Conservation (phyloP, 495 filamentous ascomycete genomes). For the Trichoderma asperelloides region DNA sequence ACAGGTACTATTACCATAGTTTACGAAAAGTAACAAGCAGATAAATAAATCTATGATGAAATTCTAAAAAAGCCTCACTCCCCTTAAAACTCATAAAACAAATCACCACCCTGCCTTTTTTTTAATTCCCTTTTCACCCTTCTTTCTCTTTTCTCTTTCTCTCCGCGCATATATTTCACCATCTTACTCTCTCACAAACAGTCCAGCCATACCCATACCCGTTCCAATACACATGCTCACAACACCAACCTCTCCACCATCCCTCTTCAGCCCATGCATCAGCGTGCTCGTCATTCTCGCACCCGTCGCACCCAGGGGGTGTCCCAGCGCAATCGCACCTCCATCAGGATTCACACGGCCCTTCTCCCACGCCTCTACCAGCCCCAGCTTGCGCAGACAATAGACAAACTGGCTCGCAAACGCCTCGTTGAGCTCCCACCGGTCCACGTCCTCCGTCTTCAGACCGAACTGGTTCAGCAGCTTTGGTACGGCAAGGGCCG, state of each 20-base stretch:
- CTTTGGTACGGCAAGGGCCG: conserved; percentile 76
- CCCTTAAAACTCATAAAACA: neutral
- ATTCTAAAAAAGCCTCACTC: neutral
- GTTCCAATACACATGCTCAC: conserved; percentile 88
- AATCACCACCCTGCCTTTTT: too few relatives aligned
- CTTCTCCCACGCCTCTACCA: conserved; percentile 49
- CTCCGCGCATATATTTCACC: neutral
- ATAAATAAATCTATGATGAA: neutral
- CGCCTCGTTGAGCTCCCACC: conserved; percentile 98
- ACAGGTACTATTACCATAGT: neutral
- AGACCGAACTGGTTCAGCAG: conserved; percentile 59
- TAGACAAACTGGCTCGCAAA: conserved; percentile 86
- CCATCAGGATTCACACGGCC: conserved; percentile 81
- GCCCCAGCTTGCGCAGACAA: conserved; percentile 63
- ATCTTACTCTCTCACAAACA: conserved; percentile 73
- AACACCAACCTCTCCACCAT: conserved; percentile 55
- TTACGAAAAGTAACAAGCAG: neutral
- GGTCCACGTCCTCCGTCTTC: conserved; percentile 55
- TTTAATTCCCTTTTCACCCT: too few relatives aligned
- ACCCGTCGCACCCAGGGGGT: conserved; percentile 88
- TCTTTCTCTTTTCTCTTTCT: too few relatives aligned
- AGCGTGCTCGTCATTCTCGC: conserved; percentile 72
- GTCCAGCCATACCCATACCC: conserved; percentile 84
- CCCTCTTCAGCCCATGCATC: conserved; percentile 53
- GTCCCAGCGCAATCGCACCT: conserved; percentile 86